Conservation (phyloP, 352 stramenopile species). For the Phytopythium ostracodes region DNA sequence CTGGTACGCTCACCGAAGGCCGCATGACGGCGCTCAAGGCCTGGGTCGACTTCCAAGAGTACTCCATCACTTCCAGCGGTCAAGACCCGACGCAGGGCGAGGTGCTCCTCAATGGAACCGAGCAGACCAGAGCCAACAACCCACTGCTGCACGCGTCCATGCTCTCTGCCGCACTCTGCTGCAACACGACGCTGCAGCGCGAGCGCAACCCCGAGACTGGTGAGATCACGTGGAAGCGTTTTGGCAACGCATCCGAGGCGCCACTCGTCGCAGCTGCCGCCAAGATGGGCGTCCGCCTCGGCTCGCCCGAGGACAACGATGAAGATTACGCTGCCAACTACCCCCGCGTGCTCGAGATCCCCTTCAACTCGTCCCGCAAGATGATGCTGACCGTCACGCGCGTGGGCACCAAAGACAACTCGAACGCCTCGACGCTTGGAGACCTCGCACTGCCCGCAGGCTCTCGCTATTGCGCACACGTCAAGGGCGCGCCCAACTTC, state of each 20-base stretch:
- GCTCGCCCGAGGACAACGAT: constrained; percentile 53
- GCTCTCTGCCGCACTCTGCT: constrained; percentile 62
- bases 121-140: constrained; percentile 32
- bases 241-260: constrained; percentile 72
- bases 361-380: constrained; percentile 95
- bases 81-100: constrained; percentile 46
- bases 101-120: constrained; percentile 41
- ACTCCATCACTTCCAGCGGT: constrained; percentile 59
- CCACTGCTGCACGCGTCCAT: constrained; percentile 53
- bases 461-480: constrained; percentile 41
- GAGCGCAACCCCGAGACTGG: constrained; percentile 18
- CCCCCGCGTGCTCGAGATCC: constrained; percentile 85
- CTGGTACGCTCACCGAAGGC: constrained; percentile 90
- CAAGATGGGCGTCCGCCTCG: constrained; percentile 33
- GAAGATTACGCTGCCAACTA: constrained; percentile 15
- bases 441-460: constrained; percentile 27
- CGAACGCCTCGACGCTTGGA: constrained; percentile 29
- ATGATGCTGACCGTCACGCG: constrained; percentile 23
- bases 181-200: constrained; percentile 69
- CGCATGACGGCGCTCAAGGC: constrained; percentile 83
- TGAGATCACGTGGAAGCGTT: constrained; percentile 36
- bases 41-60: constrained; percentile 68
- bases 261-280: constrained; percentile 69
- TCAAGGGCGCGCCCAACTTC: constrained; percentile 75
- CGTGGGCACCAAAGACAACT: constrained; percentile 9